A percentile compares a stretch with the other conserved stretches of the same genome.
These are phyloP conservation scores for Talaromyces thailandensis DNA, from an alignment of 495 filamentous ascomycete species.

Conservation along the genomic window DNA sequence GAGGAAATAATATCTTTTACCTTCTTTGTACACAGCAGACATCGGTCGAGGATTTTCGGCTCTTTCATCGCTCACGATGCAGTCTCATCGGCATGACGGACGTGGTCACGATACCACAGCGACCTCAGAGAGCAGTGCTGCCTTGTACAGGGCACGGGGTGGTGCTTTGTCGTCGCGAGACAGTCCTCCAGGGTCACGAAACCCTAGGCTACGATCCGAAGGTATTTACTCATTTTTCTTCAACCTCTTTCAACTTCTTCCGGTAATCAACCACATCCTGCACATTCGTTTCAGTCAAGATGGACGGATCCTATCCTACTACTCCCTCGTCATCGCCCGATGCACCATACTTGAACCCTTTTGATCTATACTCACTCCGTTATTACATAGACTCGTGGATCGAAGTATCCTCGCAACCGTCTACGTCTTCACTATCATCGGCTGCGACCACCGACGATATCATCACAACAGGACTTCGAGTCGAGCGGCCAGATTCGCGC, in stretches of 20 bases:
- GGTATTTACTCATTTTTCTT: constrained; percentile 18
- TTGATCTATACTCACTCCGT: constrained; percentile 42
- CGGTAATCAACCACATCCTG: background rate
- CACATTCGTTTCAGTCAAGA: background rate
- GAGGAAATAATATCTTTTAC: background rate
- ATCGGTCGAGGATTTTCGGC: background rate
- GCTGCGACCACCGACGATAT: constrained; percentile 68
- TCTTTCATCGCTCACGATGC: constrained; percentile 20
- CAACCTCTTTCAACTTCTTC: constrained; percentile 7
- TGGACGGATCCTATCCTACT: constrained; percentile 2
- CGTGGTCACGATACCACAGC: constrained; percentile 31
- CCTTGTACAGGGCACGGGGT: constrained; percentile 34
- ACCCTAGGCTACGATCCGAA: constrained; percentile 30
- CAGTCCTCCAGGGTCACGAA: constrained; percentile 25
- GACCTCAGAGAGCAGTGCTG: constrained; percentile 23
- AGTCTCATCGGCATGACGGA: constrained; percentile 37
- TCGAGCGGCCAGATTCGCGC: constrained; percentile 43
- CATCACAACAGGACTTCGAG: constrained; percentile 73
- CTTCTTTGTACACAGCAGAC: background rate
- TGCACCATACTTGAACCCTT: constrained; percentile 19
- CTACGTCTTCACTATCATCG: constrained; percentile 84
- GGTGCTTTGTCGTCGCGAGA: constrained; percentile 23
- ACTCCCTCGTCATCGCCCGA: background rate
- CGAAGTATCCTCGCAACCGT: constrained; percentile 87
- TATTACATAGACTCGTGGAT: constrained; percentile 86